Base-by-base conservation (phyloP, 2,329 filamentous ascomycete species). In the Penicillium brevicompactum region DNA sequence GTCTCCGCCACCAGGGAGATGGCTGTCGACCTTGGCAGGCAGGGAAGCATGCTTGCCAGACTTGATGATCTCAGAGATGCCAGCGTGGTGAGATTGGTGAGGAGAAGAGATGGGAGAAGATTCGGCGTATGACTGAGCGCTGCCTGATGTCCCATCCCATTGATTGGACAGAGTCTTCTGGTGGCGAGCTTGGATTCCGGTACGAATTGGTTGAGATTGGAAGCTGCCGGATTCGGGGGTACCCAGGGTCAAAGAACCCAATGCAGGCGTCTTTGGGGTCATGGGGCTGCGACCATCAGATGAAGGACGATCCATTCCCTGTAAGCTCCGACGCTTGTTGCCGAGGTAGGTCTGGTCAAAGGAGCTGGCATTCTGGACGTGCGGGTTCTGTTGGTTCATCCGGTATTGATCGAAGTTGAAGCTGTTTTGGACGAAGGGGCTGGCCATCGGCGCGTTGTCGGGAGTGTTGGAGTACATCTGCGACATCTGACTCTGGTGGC, bases 371-470 rank as follows among this genome's bases (percentile, higher is more conserved):
- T 67, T 73, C 57, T 73, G 72, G 21, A 74, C 55, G 50, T 69
- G 73, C 32, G 63, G 68, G 57, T 66, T 72, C 55, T 67, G 69
- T 53, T 80, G 81, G 51, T 89, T 87, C 67, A 79, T 78, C 43
- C 89, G 85, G 72, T 91, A 95, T 61, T 92, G 89, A 34, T 82
- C 82, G 68, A 89, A 89, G 74, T 87, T 88, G 78, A 92, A 94
- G 68, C 84, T 87, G 64, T 78, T 79, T 50, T 89, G 85, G 41
- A 90, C 84, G 68, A 92, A 97, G 0, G 93, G 93, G 67, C 92
- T 97, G 69, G 95, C 90, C 57, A 96, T 93, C 5, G 93, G 92
- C 50, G 91, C 89, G 49, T 91, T 91, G 58, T 97, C 93, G 3
- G 93, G 92, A 2, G 92, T 96, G 71, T 90, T 91, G 18, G 93